Evolutionary conservation across 768 basidiomycete genomes (phyloP), one percentile per base, ranked within the genome.

Genomic region (Tubosaeta sp.): DNA sequence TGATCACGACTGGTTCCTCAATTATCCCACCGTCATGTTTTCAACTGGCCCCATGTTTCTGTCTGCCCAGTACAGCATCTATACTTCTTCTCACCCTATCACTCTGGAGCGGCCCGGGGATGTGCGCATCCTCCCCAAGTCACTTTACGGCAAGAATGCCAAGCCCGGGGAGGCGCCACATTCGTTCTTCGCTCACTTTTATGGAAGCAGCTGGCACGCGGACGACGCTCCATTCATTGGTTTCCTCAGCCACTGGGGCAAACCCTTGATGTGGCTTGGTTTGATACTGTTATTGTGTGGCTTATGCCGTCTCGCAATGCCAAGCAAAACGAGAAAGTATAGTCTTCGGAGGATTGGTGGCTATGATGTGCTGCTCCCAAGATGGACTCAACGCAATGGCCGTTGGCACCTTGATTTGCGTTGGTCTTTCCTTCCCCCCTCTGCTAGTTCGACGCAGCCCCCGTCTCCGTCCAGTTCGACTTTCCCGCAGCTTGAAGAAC

Each of bases 21-120:
- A 98, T 71, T 99, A 99, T 60, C 96, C 96, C 29, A 99, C 96
- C 24, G 96, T 99, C 75, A 99, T 99, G 96, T 99, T 99, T 72
- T 93, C 93, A 47, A 99, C 96, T 0, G 95, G 95, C 1, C 96
- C 96, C 61, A 99, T 99, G 96, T 99, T 97, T 71, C 73, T 99
- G 12, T 97, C 94, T 1, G 84, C 87, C 3, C 92, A 96, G 66
- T 95, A 95, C 68, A 90, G 91, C 36, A 76, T 94, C 46, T 98
- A 90, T 70, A 79, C 81, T 6, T 75, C 87, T 4, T 77, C 84
- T 11, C 81, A 90, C 49, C 79, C 82, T 27, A 73, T 73, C 13
- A 80, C 81, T 16, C 66, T 71, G 2, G 69, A 71, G 7, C 62
- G 69, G 8, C 82, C 83, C n/a, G 75, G 81, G 13, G 86, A 88